Base-by-base conservation (phyloP, 2,329 filamentous ascomycete species). In the Endothia cerciana region DNA sequence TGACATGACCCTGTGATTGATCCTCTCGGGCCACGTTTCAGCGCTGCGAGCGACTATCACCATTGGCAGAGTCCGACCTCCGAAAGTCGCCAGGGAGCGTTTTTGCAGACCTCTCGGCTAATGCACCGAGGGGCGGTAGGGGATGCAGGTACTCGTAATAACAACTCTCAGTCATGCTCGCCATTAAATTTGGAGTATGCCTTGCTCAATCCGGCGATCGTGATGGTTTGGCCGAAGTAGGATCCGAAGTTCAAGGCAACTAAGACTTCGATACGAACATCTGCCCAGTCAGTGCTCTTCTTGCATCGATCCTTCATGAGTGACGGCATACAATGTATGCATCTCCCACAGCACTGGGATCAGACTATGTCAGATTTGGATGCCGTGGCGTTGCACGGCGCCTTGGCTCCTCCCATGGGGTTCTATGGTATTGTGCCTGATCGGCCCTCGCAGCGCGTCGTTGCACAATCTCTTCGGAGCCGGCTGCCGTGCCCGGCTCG, bases 201-300 rank as follows among this genome's bases (percentile, higher is more conserved):
- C 51, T 55, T 55, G 30, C 30, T n/a, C 30, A 36, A 19, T 28
- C 11, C 7, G 19, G 51, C 41, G 19, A 38, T 7, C n/a, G 17
- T 7, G 41, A 47, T 45, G 10, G 43, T 41, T 28, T 30, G 19
- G 40, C 41, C 30, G 41, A 30, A 13, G 19, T 15, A 60, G 41
- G 58, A 47, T 60, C 15, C 57, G 36, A 13, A 59, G 40, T 4
- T 25, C 41, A 36, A 60, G 58, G 58, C 41, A 49, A 49, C 19
- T 47, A 11, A 47, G 30, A 36, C 28, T 41, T 25, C 30, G 40
- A 60, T 60, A 60, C 41, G 58, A 47, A 60, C 25, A 60, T 7
- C 38, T 38, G 40, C 25, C 40, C 28, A 6, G 17, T 2, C 30
- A 15, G 17, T n/a, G 30, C 30, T 55, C 51, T n/a, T 51, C 47